Evolutionary conservation across 768 basidiomycete species (phyloP), one percentile per base, ranked within the genome.

Genomic region (Suillus weaverae): DNA sequence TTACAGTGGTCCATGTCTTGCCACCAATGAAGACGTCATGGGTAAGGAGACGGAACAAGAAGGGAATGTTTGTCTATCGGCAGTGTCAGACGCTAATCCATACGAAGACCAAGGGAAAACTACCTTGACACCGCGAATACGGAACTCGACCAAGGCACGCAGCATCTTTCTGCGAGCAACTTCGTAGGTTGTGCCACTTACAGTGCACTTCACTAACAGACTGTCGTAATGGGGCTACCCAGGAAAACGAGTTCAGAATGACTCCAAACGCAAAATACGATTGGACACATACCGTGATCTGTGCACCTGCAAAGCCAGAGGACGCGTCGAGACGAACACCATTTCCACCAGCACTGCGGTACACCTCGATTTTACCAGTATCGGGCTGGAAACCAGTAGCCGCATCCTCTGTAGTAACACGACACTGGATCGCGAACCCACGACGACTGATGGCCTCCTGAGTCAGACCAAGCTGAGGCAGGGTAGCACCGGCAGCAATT

Each of bases 101-200:
- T 11, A 30, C 69, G 61, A n/a, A 44, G 50, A 30, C 51, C 60
- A 68, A 72, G n/a, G 13, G 20, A 14, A 4, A 62, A 39, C 11
- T 50, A 89, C 93, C 88, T 98, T 98, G 78, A 98, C 95, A 71
- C 97, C 97, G 69, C 97, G 94, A 70, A 99, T 99, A 72, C 97
- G 92, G 89, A 99, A 99, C 76, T 99, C 97, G 55, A 99, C 95
- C n/a, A 99, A 86, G 39, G 97, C 97, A 70, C 97, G 93, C 62
- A 99, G 87, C 95, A 99, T 99, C 85, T 99, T 99, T 69, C 97
- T 86, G 65, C 97, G 90, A 43, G 97, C 97, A 60, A 99, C 96
- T 74, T 99, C 97, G 73, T 98, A 99, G 1, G 97, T 99, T 3
- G 97, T 96, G 59, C 97, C 97, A 67, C 90, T 94, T 63, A 97